These are phyloP conservation scores for Cymbopogon citratus DNA, from an alignment of 176 grass and related monocot species.

Conservation along the genomic window DNA sequence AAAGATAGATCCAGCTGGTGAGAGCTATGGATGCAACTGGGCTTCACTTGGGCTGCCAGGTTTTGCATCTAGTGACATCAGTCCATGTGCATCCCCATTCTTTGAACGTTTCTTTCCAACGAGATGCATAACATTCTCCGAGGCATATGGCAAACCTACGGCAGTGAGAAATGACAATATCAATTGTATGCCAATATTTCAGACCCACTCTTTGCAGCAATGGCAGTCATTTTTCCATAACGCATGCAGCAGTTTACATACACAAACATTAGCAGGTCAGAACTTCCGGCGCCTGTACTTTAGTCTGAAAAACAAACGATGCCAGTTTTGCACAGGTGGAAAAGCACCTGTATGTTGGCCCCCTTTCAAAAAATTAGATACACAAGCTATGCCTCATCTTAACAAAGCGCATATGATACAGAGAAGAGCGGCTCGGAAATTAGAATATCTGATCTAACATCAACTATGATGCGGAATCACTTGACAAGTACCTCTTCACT, in stretches of 20 bases:
- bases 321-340: neutral
- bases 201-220: neutral
- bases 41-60: too few species aligned
- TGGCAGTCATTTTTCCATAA: neutral
- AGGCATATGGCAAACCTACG: neutral
- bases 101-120: neutral
- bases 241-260: neutral
- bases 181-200: neutral
- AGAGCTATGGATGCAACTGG: too few species aligned
- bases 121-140: neutral
- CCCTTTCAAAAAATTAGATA: neutral
- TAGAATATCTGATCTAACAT: constrained; percentile 29
- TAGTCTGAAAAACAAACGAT: neutral
- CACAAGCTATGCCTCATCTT: constrained; percentile 17
- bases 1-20: too few species aligned
- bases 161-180: neutral
- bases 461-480: constrained; percentile 33
- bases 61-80: neutral
- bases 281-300: neutral
- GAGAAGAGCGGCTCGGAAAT: neutral
- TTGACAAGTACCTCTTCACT: constrained; percentile 66
- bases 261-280: neutral
- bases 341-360: neutral
- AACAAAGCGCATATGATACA: constrained; percentile 32
- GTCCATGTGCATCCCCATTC: neutral